Conservation (phyloP, 164 flowering plant genomes). For the Chloranthus sessilifolius region DNA sequence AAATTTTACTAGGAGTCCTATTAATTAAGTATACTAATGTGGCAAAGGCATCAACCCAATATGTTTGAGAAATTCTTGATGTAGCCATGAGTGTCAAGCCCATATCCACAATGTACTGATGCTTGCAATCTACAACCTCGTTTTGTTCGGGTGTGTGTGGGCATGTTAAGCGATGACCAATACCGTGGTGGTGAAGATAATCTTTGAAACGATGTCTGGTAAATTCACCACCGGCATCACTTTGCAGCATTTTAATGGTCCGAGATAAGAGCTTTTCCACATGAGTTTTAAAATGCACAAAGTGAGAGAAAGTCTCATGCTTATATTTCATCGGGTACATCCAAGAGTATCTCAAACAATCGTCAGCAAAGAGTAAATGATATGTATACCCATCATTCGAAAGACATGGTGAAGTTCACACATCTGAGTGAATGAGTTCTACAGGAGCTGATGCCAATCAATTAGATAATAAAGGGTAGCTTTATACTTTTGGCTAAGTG, state of each 20-base stretch:
- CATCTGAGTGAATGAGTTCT: too few relatives aligned
- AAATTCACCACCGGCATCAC: background rate
- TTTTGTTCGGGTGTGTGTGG: slow-evolving; percentile 2
- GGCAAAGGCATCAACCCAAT: background rate
- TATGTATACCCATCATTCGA: too few relatives aligned
- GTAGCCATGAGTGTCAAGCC: background rate
- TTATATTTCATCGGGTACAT: background rate
- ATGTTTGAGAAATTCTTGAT: background rate
- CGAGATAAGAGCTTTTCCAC: background rate
- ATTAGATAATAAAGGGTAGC: too few relatives aligned
- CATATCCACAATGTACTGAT: background rate
- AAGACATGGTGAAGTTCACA: too few relatives aligned
- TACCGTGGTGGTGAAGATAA: background rate
- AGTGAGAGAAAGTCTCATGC: background rate
- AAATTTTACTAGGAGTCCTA: background rate
- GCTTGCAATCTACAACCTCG: background rate
- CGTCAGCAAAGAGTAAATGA: too few relatives aligned
- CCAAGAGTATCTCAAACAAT: background rate
- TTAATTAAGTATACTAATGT: background rate
- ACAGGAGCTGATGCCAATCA: too few relatives aligned
- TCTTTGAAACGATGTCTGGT: background rate
- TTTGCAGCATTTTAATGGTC: background rate
- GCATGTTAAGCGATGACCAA: background rate
- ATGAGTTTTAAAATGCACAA: background rate
- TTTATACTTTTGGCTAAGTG: too few relatives aligned